These are phyloP conservation scores for Vigna nakashimae DNA, from an alignment of 306 rosid genomes.

Conservation along the genomic window DNA sequence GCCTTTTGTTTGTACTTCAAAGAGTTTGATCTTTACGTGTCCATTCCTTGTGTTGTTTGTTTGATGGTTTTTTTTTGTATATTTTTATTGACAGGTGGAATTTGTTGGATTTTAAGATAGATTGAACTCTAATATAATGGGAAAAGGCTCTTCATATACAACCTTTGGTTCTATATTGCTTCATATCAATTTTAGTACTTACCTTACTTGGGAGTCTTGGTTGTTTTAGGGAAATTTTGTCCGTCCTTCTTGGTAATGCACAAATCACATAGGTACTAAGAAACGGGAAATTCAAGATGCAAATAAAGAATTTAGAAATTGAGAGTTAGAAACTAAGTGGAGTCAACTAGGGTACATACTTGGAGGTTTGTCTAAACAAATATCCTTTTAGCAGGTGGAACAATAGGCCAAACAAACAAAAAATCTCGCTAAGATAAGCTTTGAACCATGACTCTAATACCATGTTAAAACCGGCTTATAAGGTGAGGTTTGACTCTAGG, in stretches of 20 bases:
- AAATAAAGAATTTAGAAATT: not conserved
- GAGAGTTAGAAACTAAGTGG: constrained; percentile 15
- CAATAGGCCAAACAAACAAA: too few relatives aligned
- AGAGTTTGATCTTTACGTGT: constrained; percentile 4
- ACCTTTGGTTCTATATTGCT: constrained; percentile 25
- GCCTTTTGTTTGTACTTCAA: not conserved
- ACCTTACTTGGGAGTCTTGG: not conserved
- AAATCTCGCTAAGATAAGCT: too few relatives aligned
- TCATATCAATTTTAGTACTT: constrained; percentile 7
- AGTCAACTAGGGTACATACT: not conserved
- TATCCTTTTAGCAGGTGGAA: too few relatives aligned
- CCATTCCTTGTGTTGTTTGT: constrained; percentile 5
- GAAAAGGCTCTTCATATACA: not conserved
- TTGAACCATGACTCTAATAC: too few relatives aligned
- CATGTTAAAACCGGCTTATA: too few relatives aligned
- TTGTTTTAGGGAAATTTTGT: not conserved
- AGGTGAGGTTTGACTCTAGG: too few relatives aligned
- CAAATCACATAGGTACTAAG: not conserved
- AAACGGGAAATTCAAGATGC: not conserved
- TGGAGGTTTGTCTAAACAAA: constrained; percentile 9
- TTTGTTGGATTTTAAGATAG: constrained; percentile 25
- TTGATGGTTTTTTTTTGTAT: constrained; percentile 6
- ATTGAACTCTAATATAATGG: not conserved
- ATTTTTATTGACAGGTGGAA: constrained; percentile 8
- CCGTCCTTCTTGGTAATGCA: not conserved